phyloP scores from a whole-genome alignment of 768 basidiomycete genomes.

The Porpolomopsis calyptriformis region DNA sequence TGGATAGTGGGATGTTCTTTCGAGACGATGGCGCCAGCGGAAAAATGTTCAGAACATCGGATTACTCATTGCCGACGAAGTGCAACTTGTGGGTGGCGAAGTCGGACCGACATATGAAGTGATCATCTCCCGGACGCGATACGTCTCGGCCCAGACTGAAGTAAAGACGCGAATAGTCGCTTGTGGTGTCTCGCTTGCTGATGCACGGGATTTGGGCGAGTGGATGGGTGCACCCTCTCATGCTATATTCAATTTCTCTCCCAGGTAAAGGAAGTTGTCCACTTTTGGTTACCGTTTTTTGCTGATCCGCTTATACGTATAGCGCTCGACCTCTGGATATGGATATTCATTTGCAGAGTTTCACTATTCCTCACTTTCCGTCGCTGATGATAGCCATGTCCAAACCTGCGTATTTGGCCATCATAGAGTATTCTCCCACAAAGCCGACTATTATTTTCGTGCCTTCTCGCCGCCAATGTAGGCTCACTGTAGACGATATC shows the following conservation, averaged over 20 bases:
- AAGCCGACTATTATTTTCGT: conserved; percentile 92
- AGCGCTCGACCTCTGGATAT: conserved; percentile 95
- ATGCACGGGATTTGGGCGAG: conserved; percentile 90
- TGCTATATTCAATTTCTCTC: conserved; percentile 96
- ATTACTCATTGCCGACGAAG: conserved; percentile 87
- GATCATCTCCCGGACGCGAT: conserved; percentile 91
- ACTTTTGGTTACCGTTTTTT: not conserved
- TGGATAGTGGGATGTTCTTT: conserved; percentile 87
- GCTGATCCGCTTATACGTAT: conserved; percentile 10
- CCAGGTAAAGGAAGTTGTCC: conserved; percentile 41
- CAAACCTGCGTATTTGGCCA: conserved; percentile 91
- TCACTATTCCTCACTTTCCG: conserved; percentile 94
- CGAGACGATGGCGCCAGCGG: conserved; percentile 89
- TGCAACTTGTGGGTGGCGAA: conserved; percentile 91
- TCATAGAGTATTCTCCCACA: conserved; percentile 73
- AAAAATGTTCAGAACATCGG: conserved; percentile 95
- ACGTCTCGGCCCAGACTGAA: conserved; percentile 89
- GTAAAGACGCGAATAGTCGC: conserved; percentile 90
- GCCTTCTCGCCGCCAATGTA: conserved; percentile 85
- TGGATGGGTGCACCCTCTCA: conserved; percentile 96
- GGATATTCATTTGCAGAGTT: conserved; percentile 95
- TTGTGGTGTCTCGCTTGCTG: conserved; percentile 89
- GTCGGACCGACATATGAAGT: conserved; percentile 96
- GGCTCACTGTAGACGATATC: conserved; percentile 87
- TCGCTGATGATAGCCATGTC: conserved; percentile 99